phyloP scores from a whole-genome alignment of 345 rosid species.

The Rhodamnia rubescens region DNA sequence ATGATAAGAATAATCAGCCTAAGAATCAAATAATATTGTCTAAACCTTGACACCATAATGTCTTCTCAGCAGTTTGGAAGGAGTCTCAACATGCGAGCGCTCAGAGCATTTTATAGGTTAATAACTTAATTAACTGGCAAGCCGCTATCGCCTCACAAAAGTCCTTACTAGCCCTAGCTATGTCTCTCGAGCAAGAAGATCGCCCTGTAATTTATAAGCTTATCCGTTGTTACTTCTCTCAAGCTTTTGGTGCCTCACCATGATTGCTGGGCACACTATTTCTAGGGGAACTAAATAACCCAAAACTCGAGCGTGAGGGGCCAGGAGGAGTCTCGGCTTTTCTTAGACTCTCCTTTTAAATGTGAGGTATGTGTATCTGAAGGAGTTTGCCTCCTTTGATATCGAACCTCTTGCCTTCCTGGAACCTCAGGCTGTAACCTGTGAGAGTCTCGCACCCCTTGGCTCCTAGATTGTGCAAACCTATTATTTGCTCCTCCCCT shows the following conservation, averaged over 20 bases:
- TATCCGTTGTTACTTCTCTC: background rate
- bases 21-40: background rate
- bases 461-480: slow-evolving; percentile 7
- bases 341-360: slow-evolving; percentile 6
- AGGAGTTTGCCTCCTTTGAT: background rate
- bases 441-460: slow-evolving; percentile 2
- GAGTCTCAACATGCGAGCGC: background rate
- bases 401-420: background rate
- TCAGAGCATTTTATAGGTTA: background rate
- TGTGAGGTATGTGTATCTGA: slow-evolving; percentile 3
- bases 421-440: slow-evolving; percentile 12
- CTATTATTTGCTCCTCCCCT: slow-evolving; percentile 28
- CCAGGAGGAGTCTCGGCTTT: slow-evolving; percentile 2
- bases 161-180: background rate
- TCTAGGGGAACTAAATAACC: slow-evolving; percentile 42
- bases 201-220: background rate
- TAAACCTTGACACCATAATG: background rate
- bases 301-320: slow-evolving; percentile 26
- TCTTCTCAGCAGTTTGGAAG: background rate
- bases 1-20: background rate
- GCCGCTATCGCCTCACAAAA: background rate
- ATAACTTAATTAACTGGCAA: background rate
- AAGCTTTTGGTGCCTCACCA: background rate
- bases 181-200: background rate
- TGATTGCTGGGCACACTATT: slow-evolving; percentile 5